Percentiles rank a stretch among this genome's conserved stretches.
Evolutionary conservation across 2,329 filamentous ascomycete species (phyloP).

Genomic region (Lachnum nothofagi): DNA sequence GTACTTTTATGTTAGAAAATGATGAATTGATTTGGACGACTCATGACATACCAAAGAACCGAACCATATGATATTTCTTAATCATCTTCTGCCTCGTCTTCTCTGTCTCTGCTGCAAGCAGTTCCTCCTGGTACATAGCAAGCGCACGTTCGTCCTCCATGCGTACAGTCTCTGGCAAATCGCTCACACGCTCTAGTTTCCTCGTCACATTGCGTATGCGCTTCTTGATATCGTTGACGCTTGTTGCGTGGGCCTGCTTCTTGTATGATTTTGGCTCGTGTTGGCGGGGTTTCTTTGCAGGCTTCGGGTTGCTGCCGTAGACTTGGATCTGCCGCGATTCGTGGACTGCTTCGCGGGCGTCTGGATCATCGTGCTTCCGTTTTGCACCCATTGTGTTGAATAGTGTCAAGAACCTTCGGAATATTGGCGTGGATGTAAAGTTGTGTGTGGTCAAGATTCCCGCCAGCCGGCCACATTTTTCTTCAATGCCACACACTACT

Average conservation of each 20-base stretch:
- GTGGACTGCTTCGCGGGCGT: constrained; percentile 27
- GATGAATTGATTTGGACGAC: background rate
- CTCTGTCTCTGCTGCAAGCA: constrained; percentile 54
- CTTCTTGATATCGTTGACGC: constrained; percentile 62
- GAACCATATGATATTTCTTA: constrained; percentile 73
- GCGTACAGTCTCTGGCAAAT: constrained; percentile 63
- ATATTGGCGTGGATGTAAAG: no score
- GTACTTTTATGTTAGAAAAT: background rate
- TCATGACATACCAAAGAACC: constrained; percentile 66
- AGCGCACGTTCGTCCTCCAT: constrained; percentile 69
- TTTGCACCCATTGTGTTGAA: constrained; percentile 27
- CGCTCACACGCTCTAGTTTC: constrained; percentile 54
- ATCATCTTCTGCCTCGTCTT: constrained; percentile 67
- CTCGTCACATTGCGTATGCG: constrained; percentile 65
- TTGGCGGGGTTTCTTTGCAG: constrained; percentile 30
- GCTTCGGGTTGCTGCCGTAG: constrained; percentile 27
- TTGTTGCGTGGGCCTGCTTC: constrained; percentile 32
- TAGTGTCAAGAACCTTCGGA: no score
- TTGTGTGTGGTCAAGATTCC: no score
- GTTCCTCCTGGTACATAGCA: constrained; percentile 58
- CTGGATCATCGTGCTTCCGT: constrained; percentile 24
- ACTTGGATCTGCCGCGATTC: constrained; percentile 31
- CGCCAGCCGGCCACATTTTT: no score
- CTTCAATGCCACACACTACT: no score
- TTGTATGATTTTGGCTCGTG: constrained; percentile 24